These are phyloP conservation scores for Suhomyces pyralidae DNA, from an alignment of 805 yeast species.

Conservation along the genomic window DNA sequence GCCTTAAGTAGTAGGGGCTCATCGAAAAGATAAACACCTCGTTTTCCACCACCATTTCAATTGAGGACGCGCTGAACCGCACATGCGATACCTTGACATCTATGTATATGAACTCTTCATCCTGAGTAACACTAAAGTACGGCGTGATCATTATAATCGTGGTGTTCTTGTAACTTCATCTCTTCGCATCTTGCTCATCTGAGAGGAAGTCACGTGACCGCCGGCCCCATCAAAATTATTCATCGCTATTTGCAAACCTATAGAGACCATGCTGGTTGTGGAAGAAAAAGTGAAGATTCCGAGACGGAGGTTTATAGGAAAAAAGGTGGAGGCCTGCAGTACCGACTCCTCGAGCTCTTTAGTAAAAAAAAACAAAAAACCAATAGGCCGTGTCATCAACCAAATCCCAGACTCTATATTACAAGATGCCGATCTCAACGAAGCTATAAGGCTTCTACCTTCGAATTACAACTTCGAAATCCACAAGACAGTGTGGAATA, in stretches of 20 bases:
- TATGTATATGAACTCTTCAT: conserved; percentile 64
- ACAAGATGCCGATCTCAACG: conserved; percentile 75
- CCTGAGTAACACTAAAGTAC: conserved; percentile 69
- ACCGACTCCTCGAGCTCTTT: conserved; percentile 8
- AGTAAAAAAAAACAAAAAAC: conserved; percentile 18
- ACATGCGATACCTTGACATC: conserved; percentile 68
- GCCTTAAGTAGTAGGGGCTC: conserved; percentile 82
- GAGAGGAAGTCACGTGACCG: background rate
- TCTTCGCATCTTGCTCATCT: background rate
- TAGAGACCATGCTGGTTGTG: background rate
- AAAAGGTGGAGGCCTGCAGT: conserved; percentile 18
- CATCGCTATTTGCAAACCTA: background rate
- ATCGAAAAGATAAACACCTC: conserved; percentile 79
- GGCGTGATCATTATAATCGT: conserved; percentile 74
- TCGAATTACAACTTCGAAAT: conserved; percentile 93
- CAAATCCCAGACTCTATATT: conserved; percentile 88
- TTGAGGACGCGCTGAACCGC: conserved; percentile 64
- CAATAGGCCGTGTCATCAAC: conserved; percentile 63
- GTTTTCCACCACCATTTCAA: conserved; percentile 76
- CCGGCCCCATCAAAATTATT: background rate
- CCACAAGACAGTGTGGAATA: conserved; percentile 94
- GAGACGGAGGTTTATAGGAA: conserved; percentile 63
- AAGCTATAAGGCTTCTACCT: conserved; percentile 78
- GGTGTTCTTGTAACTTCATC: background rate
- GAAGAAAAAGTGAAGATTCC: conserved; percentile 13